Percentiles rank a stretch among this genome's conserved stretches.
phyloP scores from a whole-genome alignment of 2,329 filamentous ascomycete genomes.

The Aspergillus fructus region DNA sequence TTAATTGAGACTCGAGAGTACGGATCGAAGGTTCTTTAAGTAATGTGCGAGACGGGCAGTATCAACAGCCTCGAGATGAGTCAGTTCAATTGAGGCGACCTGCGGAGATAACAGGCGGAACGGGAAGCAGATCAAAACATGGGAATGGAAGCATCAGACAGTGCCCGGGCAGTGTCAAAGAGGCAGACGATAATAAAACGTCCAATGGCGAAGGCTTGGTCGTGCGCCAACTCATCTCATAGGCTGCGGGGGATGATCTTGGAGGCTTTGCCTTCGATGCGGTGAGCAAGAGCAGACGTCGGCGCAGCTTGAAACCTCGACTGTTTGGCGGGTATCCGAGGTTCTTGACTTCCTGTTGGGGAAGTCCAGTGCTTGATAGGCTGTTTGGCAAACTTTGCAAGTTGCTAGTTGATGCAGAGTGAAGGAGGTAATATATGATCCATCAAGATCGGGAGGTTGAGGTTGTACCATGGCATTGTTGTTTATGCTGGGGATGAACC shows the following conservation, averaged over 20 bases:
- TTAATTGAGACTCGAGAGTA: not conserved
- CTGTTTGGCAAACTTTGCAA: not conserved
- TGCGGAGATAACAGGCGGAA: not conserved
- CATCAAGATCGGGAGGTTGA: not conserved
- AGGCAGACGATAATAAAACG: slow-evolving; percentile 9
- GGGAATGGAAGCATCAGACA: not conserved
- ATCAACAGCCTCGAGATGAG: not conserved
- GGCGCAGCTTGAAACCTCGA: not conserved
- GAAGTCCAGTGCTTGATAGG: not conserved
- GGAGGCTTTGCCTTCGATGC: slow-evolving; percentile 26
- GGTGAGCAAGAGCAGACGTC: slow-evolving; percentile 25
- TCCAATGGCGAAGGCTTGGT: slow-evolving; percentile 7
- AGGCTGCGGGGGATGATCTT: slow-evolving; percentile 15
- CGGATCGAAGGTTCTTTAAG: not conserved
- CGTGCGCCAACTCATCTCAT: slow-evolving; percentile 14
- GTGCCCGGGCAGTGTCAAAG: slow-evolving; percentile 7
- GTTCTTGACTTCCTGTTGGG: slow-evolving; percentile 7
- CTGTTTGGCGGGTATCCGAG: slow-evolving; percentile 10
- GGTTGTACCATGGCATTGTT: slow-evolving; percentile 4
- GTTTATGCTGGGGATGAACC: slow-evolving; percentile 12
- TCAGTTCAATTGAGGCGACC: not conserved
- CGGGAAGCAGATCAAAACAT: not conserved
- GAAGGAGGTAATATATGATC: not conserved
- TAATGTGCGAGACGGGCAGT: not conserved
- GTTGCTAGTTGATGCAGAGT: not conserved